Conservation (phyloP, 352 stramenopile genomes). For the Globisporangium camurandrum region DNA sequence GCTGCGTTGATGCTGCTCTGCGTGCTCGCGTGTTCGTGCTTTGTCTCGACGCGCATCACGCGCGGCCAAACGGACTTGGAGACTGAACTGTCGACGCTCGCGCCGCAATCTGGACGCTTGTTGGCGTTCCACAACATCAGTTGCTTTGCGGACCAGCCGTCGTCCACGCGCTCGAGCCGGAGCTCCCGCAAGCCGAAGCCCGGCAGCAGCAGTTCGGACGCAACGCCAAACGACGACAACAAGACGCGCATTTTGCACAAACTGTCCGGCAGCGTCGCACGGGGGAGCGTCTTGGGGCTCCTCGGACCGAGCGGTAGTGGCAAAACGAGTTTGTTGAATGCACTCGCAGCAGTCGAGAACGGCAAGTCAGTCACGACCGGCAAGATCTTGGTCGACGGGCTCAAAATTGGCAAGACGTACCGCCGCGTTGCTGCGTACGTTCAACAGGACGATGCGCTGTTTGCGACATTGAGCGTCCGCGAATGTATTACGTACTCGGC, state of each 20-base stretch:
- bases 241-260: constrained; percentile 48
- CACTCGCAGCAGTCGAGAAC: constrained; percentile 64
- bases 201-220: constrained; percentile 4
- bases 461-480: constrained; percentile 70
- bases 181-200: no score
- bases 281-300: constrained; percentile 59
- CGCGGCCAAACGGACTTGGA: constrained; percentile 22
- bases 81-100: constrained; percentile 37
- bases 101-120: constrained; percentile 25
- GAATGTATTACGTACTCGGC: constrained; percentile 83
- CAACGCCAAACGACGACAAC: neutral
- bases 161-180: neutral
- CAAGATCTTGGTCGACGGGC: constrained; percentile 53
- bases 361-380: constrained; percentile 43
- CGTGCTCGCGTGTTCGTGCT: constrained; percentile 31
- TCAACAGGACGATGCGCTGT: constrained; percentile 82
- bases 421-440: constrained; percentile 80
- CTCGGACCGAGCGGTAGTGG: constrained; percentile 72
- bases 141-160: constrained; percentile 22
- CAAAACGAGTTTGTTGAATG: constrained; percentile 82
- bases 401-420: constrained; percentile 48
- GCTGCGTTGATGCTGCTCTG: constrained; percentile 21
- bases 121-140: constrained; percentile 56
- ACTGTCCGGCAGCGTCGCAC: constrained; percentile 40
- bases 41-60: constrained; percentile 21